Evolutionary conservation across 768 basidiomycete species (phyloP), one percentile per base, ranked within the genome.

Genomic region (Cystoderma amianthinum): DNA sequence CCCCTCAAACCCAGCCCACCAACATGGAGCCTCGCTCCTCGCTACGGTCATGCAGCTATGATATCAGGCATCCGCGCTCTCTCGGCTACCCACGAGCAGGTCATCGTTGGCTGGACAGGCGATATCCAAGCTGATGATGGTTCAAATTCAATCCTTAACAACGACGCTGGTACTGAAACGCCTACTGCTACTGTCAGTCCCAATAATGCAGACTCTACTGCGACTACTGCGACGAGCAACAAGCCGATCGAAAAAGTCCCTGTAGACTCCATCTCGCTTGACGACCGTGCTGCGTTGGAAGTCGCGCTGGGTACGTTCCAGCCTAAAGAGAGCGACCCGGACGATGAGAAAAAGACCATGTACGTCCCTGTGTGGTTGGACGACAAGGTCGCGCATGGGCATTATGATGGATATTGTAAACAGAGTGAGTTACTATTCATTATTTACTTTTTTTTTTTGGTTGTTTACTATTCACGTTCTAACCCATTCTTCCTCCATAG

Each of bases 391-490:
- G 92, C 90, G 16, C 88, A 92, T 53, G 90, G 85, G 0, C 93
- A 96, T 59, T 96, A 97, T 58, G 93, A 98, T 50, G 94, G 93
- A 1, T 97, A 96, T 60, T 97, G 94, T 76, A 99, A 99, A 62
- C 83, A 85, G 55, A 95, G 92, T 94, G 53, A 61, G 86, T 78
- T 32, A 32, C 44, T 9, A 13, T 46, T 39, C 28, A 40, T 10
- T 32, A 41, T 19, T 55, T 11, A 20, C 3, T 19, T 12, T n/a
- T 3, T 13, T 18, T 30, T n/a, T n/a, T n/a, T 38, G 11, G 12
- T 18, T 18, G 6, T 17, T 40, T 24, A 13, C 23, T 24, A 30
- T 35, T 20, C 32, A 33, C 15, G 33, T 35, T 18, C 16, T n/a
- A 33, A 20, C 28, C 10, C 24, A 34, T 35, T 33, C 30, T 36